Conservation (phyloP, 495 filamentous ascomycete genomes). For the Penicillium canescens region DNA sequence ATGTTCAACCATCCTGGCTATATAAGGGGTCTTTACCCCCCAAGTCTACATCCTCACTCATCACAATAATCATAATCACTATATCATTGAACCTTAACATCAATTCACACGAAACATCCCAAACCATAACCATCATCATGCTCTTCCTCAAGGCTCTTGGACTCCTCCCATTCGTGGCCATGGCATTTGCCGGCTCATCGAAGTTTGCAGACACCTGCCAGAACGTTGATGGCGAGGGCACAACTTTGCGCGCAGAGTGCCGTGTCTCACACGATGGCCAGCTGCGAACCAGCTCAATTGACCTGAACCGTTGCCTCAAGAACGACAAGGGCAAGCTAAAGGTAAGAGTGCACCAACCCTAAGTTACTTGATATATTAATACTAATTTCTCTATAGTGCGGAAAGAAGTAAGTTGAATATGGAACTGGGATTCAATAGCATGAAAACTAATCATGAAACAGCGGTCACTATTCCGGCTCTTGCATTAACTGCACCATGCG, state of each 20-base stretch:
- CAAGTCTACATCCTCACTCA: not conserved
- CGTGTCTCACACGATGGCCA: slow-evolving; percentile 14
- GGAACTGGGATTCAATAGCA: not conserved
- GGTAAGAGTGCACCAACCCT: not conserved
- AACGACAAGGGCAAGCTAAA: slow-evolving; percentile 18
- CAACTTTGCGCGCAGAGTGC: slow-evolving; percentile 14
- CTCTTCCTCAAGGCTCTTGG: slow-evolving; percentile 20
- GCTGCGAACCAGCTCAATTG: slow-evolving; percentile 4
- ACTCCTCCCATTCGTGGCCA: slow-evolving; percentile 15
- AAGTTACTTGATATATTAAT: not conserved
- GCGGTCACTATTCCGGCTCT: slow-evolving; percentile 17
- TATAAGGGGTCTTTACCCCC: not conserved
- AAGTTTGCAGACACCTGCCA: slow-evolving; percentile 22
- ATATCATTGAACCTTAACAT: too few species aligned
- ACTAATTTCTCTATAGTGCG: slow-evolving; percentile 16
- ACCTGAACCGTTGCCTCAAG: slow-evolving; percentile 23
- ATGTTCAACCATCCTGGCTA: not conserved
- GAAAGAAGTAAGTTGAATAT: slow-evolving; percentile 18
- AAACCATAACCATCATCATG: slow-evolving; percentile 13
- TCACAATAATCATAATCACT: not conserved
- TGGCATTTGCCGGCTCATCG: slow-evolving; percentile 14
- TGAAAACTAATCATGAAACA: not conserved
- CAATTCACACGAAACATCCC: not conserved
- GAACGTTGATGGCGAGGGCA: slow-evolving; percentile 14
- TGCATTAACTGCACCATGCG: slow-evolving; percentile 23